Conservation (phyloP, 805 yeast genomes). For the Ogataea kodamae region DNA sequence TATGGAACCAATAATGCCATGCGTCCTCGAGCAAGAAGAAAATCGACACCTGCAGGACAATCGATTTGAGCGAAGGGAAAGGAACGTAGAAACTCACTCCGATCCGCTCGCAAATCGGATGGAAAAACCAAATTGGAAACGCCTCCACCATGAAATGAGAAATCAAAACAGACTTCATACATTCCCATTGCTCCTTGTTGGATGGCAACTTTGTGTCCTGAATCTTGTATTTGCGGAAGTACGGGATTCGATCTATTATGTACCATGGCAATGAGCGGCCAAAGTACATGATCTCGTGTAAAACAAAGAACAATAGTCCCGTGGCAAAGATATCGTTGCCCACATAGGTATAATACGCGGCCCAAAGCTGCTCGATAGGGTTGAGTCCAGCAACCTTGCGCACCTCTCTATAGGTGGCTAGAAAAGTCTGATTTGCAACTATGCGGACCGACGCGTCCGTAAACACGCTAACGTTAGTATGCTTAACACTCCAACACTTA, state of each 20-base stretch:
- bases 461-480: conserved; percentile 27
- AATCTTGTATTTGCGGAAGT: conserved; percentile 80
- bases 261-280: conserved; percentile 93
- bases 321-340: conserved; percentile 89
- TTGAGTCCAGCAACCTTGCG: conserved; percentile 36
- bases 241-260: conserved; percentile 80
- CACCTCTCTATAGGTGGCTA: conserved; percentile 23
- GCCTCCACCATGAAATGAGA: conserved; percentile 94
- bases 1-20: conserved; percentile 97
- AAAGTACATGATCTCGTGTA: conserved; percentile 88
- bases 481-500: conserved; percentile 1
- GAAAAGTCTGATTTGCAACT: conserved; percentile 24
- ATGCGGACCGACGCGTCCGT: conserved; percentile 22
- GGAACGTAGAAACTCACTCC: conserved; percentile 81
- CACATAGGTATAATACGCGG: conserved; percentile 80
- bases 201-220: conserved; percentile 84
- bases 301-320: conserved; percentile 73
- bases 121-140: conserved; percentile 95
- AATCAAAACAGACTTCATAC: conserved; percentile 76
- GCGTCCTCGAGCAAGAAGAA: conserved; percentile 87
- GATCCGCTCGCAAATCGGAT: conserved; percentile 79
- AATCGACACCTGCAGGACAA: conserved; percentile 62
- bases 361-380: conserved; percentile 75
- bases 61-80: conserved; percentile 65
- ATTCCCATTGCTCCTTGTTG: conserved; percentile 85